phyloP scores from a whole-genome alignment of 2,329 filamentous ascomycete genomes.

The Penicillium crustosum region DNA sequence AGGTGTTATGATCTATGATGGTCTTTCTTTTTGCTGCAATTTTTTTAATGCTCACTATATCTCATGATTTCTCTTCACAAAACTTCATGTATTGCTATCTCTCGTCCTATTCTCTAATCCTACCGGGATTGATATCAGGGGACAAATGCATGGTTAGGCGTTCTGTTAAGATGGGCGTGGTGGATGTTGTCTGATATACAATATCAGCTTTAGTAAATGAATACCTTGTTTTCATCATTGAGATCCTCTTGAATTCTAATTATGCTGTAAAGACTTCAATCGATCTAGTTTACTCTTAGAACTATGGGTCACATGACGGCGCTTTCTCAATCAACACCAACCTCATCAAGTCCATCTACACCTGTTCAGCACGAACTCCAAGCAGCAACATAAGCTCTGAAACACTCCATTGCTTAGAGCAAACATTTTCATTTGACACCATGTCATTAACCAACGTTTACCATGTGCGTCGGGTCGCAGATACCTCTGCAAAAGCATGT shows the following conservation, averaged over 20 bases:
- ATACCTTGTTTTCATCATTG: neutral
- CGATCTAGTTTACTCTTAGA: neutral
- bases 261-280: neutral
- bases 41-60: slow-evolving; percentile 8
- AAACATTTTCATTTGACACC: no score
- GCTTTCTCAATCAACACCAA: slow-evolving; percentile 3
- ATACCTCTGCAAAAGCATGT: slow-evolving; percentile 78
- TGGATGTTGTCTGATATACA: slow-evolving; percentile 3
- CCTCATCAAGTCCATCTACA: slow-evolving; percentile 7
- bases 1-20: slow-evolving; percentile 21
- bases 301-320: slow-evolving; percentile 23
- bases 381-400: neutral
- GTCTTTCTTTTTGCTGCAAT: neutral
- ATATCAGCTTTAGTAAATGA: slow-evolving; percentile 1
- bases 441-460: slow-evolving; percentile 70
- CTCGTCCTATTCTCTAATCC: slow-evolving; percentile 14
- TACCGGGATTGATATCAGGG: slow-evolving; percentile 18
- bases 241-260: neutral
- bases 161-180: slow-evolving; percentile 16
- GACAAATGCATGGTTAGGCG: slow-evolving; percentile 33
- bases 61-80: slow-evolving; percentile 15
- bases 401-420: no score
- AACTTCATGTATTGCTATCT: slow-evolving; percentile 17
- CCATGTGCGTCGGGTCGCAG: slow-evolving; percentile 81
- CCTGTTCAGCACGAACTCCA: neutral